Base-by-base conservation (phyloP, 805 yeast genomes). In the Spathaspora arborariae region DNA sequence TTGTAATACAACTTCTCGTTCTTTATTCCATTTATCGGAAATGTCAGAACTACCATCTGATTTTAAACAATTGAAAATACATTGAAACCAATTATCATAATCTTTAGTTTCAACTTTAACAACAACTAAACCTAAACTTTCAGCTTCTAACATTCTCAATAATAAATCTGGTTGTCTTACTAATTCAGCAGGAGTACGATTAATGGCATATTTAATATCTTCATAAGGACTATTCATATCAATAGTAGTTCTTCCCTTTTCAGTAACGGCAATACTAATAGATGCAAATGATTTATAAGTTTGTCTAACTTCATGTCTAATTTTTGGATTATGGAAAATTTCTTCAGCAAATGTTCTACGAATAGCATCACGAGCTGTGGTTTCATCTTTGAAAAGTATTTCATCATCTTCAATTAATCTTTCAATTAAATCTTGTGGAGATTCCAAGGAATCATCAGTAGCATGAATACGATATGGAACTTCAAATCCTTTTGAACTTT, bases 71-170 rank as follows among this genome's bases (percentile, higher is more conserved):
- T 57, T 60, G 65, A 66, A 64, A 15, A 72, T 69, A 42, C 68
- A 63, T 44, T 65, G 68, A 50, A 65, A 70, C 75, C 76, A 72
- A 48, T 56, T 63, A 38, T 64, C 65, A 48, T 59, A 67, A 48
- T 69, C 72, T 55, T 81, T 71, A 54, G 77, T 67, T 48, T 70
- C 79, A 33, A 91, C 77, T 38, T 84, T 78, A 19, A 90, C 76
- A 42, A 75, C 79, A 40, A 88, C 76, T 47, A 87, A 76, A 26
- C 96, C 95, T 52, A 80, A 75, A 5, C 81, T 65, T 62, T 94
- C 99, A 2, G 98, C 99, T 58, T 86, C 91, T 42, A 91, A 67
- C 96, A 94, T 94, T 58, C 95, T 79, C 57, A 94, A 72, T 55
- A 86, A 88, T 36, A 85, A 69, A 56, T 89, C 96, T 1, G 99